Percentiles rank a stretch among this genome's conserved stretches.
Conservation (phyloP, 2,329 filamentous ascomycete genomes). For the Drechslerella dactyloides region DNA sequence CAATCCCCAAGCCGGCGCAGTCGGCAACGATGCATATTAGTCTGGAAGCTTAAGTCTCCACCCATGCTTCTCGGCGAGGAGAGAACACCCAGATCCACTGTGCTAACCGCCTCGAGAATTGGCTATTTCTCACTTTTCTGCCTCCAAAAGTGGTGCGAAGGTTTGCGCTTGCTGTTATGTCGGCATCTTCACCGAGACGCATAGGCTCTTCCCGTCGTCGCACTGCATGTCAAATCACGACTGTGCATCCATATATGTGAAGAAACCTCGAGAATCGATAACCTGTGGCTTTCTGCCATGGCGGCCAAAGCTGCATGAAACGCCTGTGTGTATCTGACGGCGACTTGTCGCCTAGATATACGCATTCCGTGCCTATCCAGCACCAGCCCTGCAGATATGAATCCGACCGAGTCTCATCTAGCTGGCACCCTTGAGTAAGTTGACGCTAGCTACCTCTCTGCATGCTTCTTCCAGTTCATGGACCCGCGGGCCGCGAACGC, state of each 20-base stretch:
- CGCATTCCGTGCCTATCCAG: too few relatives aligned
- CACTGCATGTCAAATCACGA: not conserved
- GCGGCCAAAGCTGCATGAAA: too few relatives aligned
- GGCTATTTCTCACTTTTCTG: not conserved
- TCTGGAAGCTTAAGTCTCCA: not conserved
- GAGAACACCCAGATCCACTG: not conserved
- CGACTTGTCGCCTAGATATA: too few relatives aligned
- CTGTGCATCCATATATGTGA: too few relatives aligned
- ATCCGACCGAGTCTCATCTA: not conserved
- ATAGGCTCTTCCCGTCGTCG: not conserved
- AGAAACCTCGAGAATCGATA: too few relatives aligned
- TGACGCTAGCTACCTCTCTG: not conserved
- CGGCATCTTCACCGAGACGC: not conserved
- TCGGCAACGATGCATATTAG: not conserved
- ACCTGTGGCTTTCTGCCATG: not conserved
- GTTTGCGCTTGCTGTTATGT: not conserved
- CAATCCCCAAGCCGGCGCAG: not conserved
- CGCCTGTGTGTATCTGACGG: too few relatives aligned
- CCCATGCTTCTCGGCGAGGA: not conserved
- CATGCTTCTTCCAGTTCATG: not conserved
- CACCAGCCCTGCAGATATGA: not conserved
- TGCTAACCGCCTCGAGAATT: not conserved
- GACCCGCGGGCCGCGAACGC: not conserved
- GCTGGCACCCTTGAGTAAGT: too few relatives aligned
- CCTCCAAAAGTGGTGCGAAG: not conserved